Conservation (phyloP, 1,284 basidiomycete genomes). For the Ceratobasidium sp. region DNA sequence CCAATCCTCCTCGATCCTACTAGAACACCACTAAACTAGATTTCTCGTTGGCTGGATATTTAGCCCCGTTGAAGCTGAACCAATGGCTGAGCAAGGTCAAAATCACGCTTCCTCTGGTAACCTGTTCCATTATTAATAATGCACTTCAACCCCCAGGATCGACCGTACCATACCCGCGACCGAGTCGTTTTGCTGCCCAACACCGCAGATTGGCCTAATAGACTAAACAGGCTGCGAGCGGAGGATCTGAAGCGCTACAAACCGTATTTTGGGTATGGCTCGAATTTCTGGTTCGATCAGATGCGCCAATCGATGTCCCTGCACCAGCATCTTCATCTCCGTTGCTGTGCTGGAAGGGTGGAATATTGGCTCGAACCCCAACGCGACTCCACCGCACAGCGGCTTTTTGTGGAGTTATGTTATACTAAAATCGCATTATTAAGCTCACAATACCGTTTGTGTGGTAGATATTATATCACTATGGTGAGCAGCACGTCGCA, state of each 20-base stretch:
- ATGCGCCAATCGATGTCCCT: background rate
- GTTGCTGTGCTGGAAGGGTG: background rate
- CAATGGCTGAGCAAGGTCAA: too few relatives aligned
- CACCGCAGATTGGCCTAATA: background rate
- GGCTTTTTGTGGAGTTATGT: background rate
- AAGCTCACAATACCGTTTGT: background rate
- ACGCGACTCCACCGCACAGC: background rate
- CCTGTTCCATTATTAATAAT: too few relatives aligned
- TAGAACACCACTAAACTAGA: too few relatives aligned
- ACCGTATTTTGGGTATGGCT: background rate
- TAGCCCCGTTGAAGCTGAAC: too few relatives aligned
- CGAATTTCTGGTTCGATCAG: background rate
- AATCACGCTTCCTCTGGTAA: too few relatives aligned
- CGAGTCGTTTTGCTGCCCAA: background rate
- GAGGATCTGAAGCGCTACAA: background rate
- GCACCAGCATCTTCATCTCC: background rate
- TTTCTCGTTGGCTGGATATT: too few relatives aligned
- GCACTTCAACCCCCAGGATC: too few relatives aligned
- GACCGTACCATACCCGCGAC: background rate
- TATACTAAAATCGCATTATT: background rate
- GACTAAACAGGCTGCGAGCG: background rate
- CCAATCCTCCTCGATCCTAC: too few relatives aligned
- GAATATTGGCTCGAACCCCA: background rate
- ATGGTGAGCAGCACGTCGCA: too few relatives aligned
- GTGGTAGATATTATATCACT: background rate